Conservation (phyloP, 495 filamentous ascomycete genomes). For the Chaetomium tenue region DNA sequence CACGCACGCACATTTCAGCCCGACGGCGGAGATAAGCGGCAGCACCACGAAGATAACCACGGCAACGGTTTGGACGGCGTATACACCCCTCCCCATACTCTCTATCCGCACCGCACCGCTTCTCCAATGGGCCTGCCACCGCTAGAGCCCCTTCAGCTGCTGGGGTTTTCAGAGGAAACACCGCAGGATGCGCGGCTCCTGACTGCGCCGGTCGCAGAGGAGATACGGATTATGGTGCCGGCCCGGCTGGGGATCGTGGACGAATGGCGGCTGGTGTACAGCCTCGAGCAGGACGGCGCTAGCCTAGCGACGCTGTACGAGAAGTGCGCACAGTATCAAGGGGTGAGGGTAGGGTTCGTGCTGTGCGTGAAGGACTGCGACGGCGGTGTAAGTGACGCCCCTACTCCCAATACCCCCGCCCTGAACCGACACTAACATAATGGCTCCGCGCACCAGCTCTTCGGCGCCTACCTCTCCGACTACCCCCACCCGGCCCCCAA, state of each 20-base stretch:
- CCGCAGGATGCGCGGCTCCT: slow-evolving; percentile 52
- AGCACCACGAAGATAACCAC: neutral
- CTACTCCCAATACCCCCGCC: slow-evolving; percentile 1
- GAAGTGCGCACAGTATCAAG: slow-evolving; percentile 58
- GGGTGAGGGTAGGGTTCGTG: slow-evolving; percentile 78
- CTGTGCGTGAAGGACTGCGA: slow-evolving; percentile 75
- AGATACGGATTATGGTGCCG: slow-evolving; percentile 87
- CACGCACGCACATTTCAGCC: slow-evolving; percentile 31
- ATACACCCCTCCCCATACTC: slow-evolving; percentile 39
- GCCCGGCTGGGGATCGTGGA: slow-evolving; percentile 81
- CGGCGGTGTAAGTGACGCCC: slow-evolving; percentile 60
- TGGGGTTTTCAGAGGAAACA: slow-evolving; percentile 44
- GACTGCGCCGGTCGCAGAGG: slow-evolving; percentile 75
- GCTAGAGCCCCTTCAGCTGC: slow-evolving; percentile 45
- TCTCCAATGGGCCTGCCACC: slow-evolving; percentile 46
- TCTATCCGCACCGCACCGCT: slow-evolving; percentile 26
- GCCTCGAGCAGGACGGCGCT: slow-evolving; percentile 88
- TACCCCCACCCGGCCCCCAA: slow-evolving; percentile 72
- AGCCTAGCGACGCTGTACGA: slow-evolving; percentile 85
- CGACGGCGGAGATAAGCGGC: slow-evolving; percentile 15
- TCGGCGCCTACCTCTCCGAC: slow-evolving; percentile 93
- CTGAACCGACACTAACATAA: neutral
- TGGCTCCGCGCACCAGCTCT: slow-evolving; percentile 54
- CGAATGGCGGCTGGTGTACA: slow-evolving; percentile 82
- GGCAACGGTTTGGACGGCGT: slow-evolving; percentile 42